Base-by-base conservation (phyloP, 23 red algal species). In the Agarophyton chilense region DNA sequence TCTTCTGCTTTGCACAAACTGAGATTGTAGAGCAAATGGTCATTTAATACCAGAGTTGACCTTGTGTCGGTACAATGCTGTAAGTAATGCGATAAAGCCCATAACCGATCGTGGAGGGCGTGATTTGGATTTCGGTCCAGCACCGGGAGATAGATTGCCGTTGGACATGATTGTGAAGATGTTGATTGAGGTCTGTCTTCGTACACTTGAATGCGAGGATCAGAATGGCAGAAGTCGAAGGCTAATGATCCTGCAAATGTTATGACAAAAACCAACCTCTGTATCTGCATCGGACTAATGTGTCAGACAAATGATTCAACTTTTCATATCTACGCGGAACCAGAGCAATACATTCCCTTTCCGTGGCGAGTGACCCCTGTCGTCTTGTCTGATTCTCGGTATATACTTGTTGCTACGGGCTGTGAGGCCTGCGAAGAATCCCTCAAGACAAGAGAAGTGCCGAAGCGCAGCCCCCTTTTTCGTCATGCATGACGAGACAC, bases 81-180 rank as follows among this genome's bases (percentile, higher is more conserved):
- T 10, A 83, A 32, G 61, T 83, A 83, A 32, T 83, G 79, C 2
- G 52, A 61, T 2, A 83, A 9, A 4, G 79, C 55, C 79, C 79
- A 83, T 38, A 83, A 65, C n/a, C 55, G 43, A 35, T 83, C 79
- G 61, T 83, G 79, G 1, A 83, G 61, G 38, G 79, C 79, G 39
- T 83, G 79, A 41, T 83, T 65, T 21, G 79, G 79, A 28, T 83
- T 83, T 58, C 39, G 29, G 14, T 67, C 79, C 41, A 74, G 9
- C 10, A 14, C 40, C 10, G 68, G 68, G 0, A 74, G 5, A 74
- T 46, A 74, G 32, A 74, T 74, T 74, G 68, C 68, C 17, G 68
- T 9, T 47, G 68, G 43, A 49, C 68, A 74, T 46, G 40, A 43
- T 28, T 6, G 28, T 8, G 56, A 61, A 61, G 40, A 1, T 24